Percentiles rank a stretch among this genome's conserved stretches.
These are phyloP conservation scores for Clonostachys rosea DNA, from an alignment of 2,329 filamentous ascomycete species.

Conservation along the genomic window DNA sequence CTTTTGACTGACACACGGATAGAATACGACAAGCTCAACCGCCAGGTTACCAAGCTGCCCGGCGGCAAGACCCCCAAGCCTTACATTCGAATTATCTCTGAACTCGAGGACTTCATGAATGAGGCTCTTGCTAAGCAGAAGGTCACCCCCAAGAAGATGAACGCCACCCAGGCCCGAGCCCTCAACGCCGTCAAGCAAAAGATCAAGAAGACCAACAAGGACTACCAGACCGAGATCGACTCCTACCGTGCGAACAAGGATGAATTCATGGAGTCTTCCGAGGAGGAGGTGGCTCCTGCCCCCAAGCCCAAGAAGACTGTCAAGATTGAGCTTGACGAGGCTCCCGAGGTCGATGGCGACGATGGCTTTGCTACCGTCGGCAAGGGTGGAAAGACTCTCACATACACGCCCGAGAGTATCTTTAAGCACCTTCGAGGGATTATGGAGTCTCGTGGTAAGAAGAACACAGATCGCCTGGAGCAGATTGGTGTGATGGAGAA, in stretches of 20 bases:
- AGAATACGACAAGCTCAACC: constrained; percentile 96
- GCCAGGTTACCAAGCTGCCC: constrained; percentile 74
- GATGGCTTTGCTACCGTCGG: constrained; percentile 88
- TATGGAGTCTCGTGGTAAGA: constrained; percentile 94
- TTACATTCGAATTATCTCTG: constrained; percentile 89
- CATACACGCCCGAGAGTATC: constrained; percentile 96
- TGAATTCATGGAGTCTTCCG: constrained; percentile 79
- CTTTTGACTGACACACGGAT: constrained; percentile 8
- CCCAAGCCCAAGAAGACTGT: constrained; percentile 35
- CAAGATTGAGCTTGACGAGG: constrained; percentile 35
- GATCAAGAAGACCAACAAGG: constrained; percentile 98
- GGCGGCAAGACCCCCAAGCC: constrained; percentile 79
- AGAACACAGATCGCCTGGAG: constrained; percentile 93
- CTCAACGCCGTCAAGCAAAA: constrained; percentile 97
- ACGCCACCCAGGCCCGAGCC: constrained; percentile 87
- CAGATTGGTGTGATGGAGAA: constrained; percentile 99
- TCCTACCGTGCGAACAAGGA: constrained; percentile 83
- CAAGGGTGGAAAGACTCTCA: constrained; percentile 80
- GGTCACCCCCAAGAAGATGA: constrained; percentile 97
- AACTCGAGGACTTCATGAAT: constrained; percentile 91
- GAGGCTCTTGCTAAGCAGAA: constrained; percentile 95
- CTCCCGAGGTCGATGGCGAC: constrained; percentile 57
- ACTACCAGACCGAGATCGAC: constrained; percentile 83
- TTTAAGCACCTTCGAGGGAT: constrained; percentile 94
- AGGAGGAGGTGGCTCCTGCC: constrained; percentile 58